Percentiles rank a stretch among this genome's conserved stretches.
These are phyloP conservation scores for Chlorella sorokiniana DNA, from an alignment of 139 green algal species.

Conservation along the genomic window DNA sequence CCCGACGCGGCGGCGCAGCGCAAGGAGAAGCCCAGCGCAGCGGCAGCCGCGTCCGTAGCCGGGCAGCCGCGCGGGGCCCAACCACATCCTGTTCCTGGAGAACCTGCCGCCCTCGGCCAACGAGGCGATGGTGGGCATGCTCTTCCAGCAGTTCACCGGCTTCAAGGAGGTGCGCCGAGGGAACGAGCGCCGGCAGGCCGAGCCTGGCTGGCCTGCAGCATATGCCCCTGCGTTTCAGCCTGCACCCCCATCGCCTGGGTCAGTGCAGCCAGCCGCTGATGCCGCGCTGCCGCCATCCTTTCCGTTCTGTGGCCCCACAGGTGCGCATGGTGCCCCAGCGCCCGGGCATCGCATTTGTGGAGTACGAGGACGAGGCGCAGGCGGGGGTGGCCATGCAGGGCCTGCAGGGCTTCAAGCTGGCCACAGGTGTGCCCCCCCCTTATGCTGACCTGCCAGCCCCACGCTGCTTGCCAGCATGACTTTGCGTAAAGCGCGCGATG, in stretches of 20 bases:
- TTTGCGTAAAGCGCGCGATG: not conserved
- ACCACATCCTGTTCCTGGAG: constrained; percentile 92
- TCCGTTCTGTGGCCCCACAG: constrained; percentile 73
- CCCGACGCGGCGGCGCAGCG: constrained; percentile 34
- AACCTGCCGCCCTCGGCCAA: constrained; percentile 89
- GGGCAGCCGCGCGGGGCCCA: not conserved
- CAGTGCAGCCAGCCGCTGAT: too few species aligned
- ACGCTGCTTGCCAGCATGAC: not conserved
- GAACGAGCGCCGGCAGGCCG: not conserved
- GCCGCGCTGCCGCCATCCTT: too few species aligned
- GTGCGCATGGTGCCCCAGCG: constrained; percentile 89
- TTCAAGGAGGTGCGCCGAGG: constrained; percentile 81
- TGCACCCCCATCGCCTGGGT: too few species aligned
- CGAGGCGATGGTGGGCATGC: constrained; percentile 84
- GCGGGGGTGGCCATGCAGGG: constrained; percentile 75
- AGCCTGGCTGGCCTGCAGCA: too few species aligned
- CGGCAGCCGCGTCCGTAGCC: not conserved
- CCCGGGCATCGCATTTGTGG: constrained; percentile 97
- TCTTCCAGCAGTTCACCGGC: constrained; percentile 95
- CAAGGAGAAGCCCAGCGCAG: constrained; percentile 19
- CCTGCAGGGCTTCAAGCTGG: constrained; percentile 96
- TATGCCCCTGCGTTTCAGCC: too few species aligned
- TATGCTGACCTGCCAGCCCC: not conserved
- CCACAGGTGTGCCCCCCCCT: constrained; percentile 35
- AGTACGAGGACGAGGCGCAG: constrained; percentile 88